Evolutionary conservation across 2,329 filamentous ascomycete genomes (phyloP).

Genomic region (Thielaviopsis punctulata): DNA sequence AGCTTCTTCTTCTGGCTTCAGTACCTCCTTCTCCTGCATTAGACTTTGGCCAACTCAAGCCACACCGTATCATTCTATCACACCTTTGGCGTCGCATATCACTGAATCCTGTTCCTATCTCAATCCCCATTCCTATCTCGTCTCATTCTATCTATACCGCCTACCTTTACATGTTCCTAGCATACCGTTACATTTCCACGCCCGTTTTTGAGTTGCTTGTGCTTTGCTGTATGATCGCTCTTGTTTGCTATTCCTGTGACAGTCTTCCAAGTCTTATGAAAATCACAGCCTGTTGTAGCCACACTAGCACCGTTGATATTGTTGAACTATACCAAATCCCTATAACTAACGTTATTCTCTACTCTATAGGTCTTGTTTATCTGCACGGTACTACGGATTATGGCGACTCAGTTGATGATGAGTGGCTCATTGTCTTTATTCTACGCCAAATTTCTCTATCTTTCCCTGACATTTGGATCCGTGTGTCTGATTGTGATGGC

Average conservation of each 20-base stretch:
- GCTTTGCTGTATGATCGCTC: neutral
- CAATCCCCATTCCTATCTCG: neutral
- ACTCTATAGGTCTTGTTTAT: conserved; percentile 31
- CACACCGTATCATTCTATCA: conserved; percentile 2
- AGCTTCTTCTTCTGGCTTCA: neutral
- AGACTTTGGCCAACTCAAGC: neutral
- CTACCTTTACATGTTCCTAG: conserved; percentile 2
- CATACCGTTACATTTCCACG: neutral
- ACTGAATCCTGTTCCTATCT: neutral
- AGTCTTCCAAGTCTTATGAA: no score
- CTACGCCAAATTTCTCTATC: conserved; percentile 62
- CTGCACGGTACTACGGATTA: conserved; percentile 70
- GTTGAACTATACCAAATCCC: no score
- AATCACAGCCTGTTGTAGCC: no score
- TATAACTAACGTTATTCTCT: neutral
- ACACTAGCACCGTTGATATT: no score
- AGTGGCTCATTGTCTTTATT: conserved; percentile 90
- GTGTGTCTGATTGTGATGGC: conserved; percentile 73
- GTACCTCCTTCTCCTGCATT: neutral
- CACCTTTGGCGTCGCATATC: neutral
- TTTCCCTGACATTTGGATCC: conserved; percentile 62
- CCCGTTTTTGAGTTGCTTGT: neutral
- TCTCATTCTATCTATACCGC: neutral
- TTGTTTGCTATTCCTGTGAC: neutral
- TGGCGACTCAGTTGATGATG: conserved; percentile 88